A percentile compares a stretch with the other conserved stretches of the same genome.
Conservation (phyloP, 106 monocot genomes). For the Apostasia ramifera region DNA sequence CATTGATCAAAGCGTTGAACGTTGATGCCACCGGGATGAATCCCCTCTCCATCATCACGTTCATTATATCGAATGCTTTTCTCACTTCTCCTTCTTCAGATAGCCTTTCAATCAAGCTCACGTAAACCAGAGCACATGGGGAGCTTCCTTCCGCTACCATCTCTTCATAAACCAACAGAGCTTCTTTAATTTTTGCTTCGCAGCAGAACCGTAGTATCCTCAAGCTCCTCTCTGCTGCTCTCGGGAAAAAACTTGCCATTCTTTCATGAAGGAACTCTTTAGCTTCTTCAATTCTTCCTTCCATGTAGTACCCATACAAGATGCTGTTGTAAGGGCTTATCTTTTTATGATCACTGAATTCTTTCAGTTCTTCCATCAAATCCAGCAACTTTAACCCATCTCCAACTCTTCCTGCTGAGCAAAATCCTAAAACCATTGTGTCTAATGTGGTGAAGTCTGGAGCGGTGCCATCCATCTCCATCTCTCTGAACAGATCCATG, state of each 20-base stretch:
- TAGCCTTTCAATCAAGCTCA: slow-evolving; percentile 28
- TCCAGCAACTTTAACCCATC: slow-evolving; percentile 45
- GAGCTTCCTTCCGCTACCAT: slow-evolving; percentile 41
- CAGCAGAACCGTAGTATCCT: slow-evolving; percentile 34
- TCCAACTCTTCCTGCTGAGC: slow-evolving; percentile 39
- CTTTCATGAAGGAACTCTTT: slow-evolving; percentile 34
- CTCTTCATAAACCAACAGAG: slow-evolving; percentile 39
- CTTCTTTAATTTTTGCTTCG: slow-evolving; percentile 30
- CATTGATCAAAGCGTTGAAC: slow-evolving; percentile 45
- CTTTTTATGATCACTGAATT: slow-evolving; percentile 7
- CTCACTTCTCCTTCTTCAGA: slow-evolving; percentile 16
- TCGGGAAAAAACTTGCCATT: slow-evolving; percentile 42
- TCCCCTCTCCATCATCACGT: slow-evolving; percentile 49
- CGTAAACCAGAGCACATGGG: slow-evolving; percentile 41
- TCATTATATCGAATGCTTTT: slow-evolving; percentile 58
- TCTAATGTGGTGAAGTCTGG: slow-evolving; percentile 53
- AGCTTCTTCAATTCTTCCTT: slow-evolving; percentile 43
- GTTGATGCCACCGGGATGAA: slow-evolving; percentile 34
- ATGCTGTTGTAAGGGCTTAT: slow-evolving; percentile 71
- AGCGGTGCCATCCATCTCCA: slow-evolving; percentile 33
- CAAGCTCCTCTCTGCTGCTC: slow-evolving; percentile 37
- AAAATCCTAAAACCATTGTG: slow-evolving; percentile 54
- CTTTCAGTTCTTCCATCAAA: slow-evolving; percentile 49
- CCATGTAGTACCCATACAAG: slow-evolving; percentile 58
- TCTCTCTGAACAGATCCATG: slow-evolving; percentile 50